Evolutionary conservation across 257 asterid genomes (phyloP), one percentile per base, ranked within the genome.

Genomic region (Lycium ferocissimum): DNA sequence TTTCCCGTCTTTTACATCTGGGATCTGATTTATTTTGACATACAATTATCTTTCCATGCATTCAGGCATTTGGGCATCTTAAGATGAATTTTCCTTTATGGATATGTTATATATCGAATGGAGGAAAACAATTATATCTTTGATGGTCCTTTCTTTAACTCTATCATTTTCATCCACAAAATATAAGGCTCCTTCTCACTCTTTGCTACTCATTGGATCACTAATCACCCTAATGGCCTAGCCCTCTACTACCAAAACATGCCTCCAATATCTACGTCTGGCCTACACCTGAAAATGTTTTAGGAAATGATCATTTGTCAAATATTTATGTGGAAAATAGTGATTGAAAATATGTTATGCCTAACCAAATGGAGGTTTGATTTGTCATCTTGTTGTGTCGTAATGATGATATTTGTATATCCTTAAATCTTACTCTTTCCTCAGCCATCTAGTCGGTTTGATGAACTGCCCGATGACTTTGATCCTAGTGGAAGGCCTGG

Each of bases 381-480:
- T 35, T 18, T 75, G 80, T 8, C 61, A 22, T 71, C 37, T 63
- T 38, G 61, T 6, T 26, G 43, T 80, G 26, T 59, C 40, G 3
- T 59, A 69, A 63, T 83, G 58, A 43, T 62, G 76, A 61, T 81
- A 10, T 69, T 51, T 51, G 8, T 76, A 38, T 81, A 67, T 87
- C 51, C 71, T 45, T 80, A 53, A 87, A 45, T 80, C 72, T 70
- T 85, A 15, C 84, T 84, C 76, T 87, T 49, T 79, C 59, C 79
- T 72, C 93, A 95, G 99, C 93, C 90, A 86, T 89, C 99, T 63
- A 95, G 90, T 89, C 94, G 98, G 80, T 95, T 95, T 89, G 99
- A 95, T 89, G 99, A 95, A 91, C 91, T 94, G 83, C 99, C 99
- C 2, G 97, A 93, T 91, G 99, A 95, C 43, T 93, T 95, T 91